phyloP scores from a whole-genome alignment of 345 rosid genomes.

The Ceriops zippeliana region DNA sequence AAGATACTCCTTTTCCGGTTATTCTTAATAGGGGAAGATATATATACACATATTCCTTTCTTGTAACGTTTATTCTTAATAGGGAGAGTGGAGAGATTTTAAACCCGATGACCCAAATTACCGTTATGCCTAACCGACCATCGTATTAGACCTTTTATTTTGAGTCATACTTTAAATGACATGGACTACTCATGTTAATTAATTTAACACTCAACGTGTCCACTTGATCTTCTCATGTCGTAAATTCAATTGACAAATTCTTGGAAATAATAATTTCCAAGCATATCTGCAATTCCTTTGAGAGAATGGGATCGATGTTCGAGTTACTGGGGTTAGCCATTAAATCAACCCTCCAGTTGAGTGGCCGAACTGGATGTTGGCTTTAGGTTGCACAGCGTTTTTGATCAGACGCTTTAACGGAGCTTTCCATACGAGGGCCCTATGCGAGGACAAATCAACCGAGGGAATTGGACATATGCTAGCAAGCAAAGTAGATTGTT shows the following conservation, averaged over 20 bases:
- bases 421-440: neutral
- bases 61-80: too few relatives aligned
- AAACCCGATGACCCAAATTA: too few relatives aligned
- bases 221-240: neutral
- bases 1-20: too few relatives aligned
- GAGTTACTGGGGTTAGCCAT: neutral
- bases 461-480: neutral
- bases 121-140: too few relatives aligned
- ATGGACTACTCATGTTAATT: too few relatives aligned
- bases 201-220: too few relatives aligned
- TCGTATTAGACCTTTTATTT: too few relatives aligned
- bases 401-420: neutral
- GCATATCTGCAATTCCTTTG: neutral
- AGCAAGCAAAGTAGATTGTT: neutral
- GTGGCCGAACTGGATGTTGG: neutral
- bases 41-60: too few relatives aligned
- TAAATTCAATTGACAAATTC: neutral
- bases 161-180: too few relatives aligned
- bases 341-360: neutral
- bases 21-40: too few relatives aligned
- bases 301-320: neutral
- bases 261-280: neutral
- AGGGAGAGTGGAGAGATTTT: too few relatives aligned
- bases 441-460: neutral
- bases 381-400: constrained; percentile 1